Conservation (phyloP, 73 alveolate species). For the Urostyla sp. region DNA sequence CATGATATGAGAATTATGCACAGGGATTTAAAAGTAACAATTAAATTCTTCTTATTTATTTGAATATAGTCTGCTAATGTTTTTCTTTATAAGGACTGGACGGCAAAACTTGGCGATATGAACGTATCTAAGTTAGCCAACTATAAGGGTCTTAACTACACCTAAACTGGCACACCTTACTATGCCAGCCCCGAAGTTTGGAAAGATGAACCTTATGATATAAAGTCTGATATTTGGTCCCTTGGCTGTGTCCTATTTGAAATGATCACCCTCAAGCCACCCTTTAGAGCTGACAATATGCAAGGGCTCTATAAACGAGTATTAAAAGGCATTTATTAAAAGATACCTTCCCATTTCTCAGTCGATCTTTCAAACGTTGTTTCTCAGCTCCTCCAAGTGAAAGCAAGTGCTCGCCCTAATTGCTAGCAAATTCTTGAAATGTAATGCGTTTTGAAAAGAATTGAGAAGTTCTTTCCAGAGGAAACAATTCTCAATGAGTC, state of each 20-base stretch:
- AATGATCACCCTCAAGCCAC: constrained; percentile 95
- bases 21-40: constrained; percentile 79
- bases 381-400: constrained; percentile 70
- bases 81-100: constrained; percentile 81
- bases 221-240: constrained; percentile 97
- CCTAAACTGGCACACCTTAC: constrained; percentile 98
- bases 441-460: constrained; percentile 39
- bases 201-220: constrained; percentile 97
- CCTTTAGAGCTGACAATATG: constrained; percentile 97
- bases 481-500: constrained; percentile 26
- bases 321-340: constrained; percentile 81
- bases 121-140: constrained; percentile 92
- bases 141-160: constrained; percentile 81
- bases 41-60: background rate
- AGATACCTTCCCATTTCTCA: constrained; percentile 81
- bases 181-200: constrained; percentile 98
- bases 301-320: constrained; percentile 87
- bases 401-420: constrained; percentile 65
- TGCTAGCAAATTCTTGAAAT: constrained; percentile 66
- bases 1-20: constrained; percentile 85
- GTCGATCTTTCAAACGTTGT: constrained; percentile 74
- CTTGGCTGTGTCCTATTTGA: constrained; percentile 97
- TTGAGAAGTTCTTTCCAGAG: constrained; percentile 61
- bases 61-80: constrained; percentile 83
- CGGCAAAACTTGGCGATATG: constrained; percentile 94